Conservation (phyloP, 2,329 filamentous ascomycete genomes). For the Colletotrichum sansevieriae region DNA sequence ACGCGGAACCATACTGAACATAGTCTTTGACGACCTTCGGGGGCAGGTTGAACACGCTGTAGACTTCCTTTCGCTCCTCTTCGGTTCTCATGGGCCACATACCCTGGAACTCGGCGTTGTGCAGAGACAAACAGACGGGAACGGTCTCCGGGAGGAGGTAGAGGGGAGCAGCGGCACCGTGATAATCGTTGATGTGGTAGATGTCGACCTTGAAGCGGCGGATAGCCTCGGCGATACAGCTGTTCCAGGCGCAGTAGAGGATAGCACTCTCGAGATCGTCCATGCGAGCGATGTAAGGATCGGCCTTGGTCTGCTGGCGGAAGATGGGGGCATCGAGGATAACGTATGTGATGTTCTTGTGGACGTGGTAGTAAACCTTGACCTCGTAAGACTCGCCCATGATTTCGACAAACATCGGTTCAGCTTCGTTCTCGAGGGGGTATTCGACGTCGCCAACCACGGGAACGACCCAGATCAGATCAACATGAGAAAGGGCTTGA, state of each 20-base stretch:
- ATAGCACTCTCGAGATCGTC: conserved; percentile 77
- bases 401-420: conserved; percentile 73
- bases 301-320: conserved; percentile 71
- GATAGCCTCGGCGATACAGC: conserved; percentile 74
- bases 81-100: conserved; percentile 76
- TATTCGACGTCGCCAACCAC: conserved; percentile 75
- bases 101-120: conserved; percentile 78
- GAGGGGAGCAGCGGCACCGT: conserved; percentile 72
- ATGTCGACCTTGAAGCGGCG: conserved; percentile 72
- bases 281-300: conserved; percentile 77
- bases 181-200: conserved; percentile 78
- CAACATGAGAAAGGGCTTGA: conserved; percentile 73
- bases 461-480: conserved; percentile 75
- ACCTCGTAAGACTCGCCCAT: conserved; percentile 72
- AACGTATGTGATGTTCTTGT: conserved; percentile 77
- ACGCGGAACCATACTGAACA: conserved; percentile 77
- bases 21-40: conserved; percentile 69
- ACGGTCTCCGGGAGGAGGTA: conserved; percentile 74
- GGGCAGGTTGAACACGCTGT: conserved; percentile 73
- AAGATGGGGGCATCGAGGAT: conserved; percentile 76
- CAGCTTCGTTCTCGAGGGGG: conserved; percentile 68
- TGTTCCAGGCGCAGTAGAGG: conserved; percentile 79
- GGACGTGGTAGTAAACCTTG: conserved; percentile 72
- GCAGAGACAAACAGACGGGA: conserved; percentile 73
- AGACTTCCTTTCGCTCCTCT: conserved; percentile 73